Evolutionary conservation across 192 early-diverging fungal species (phyloP).

Genomic region (Coemansia sp.): DNA sequence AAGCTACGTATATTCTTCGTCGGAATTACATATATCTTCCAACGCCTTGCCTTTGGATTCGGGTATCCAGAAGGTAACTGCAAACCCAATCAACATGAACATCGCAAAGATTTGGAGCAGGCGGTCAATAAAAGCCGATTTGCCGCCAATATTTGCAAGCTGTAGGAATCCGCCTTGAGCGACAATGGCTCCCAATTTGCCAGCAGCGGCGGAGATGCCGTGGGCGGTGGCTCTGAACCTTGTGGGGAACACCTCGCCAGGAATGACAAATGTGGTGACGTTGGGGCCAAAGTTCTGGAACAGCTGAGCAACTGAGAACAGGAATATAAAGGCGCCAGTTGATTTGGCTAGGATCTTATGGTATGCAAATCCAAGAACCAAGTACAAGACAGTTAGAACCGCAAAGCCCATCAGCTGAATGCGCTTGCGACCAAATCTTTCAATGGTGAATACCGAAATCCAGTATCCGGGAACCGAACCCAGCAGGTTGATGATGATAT

Average conservation of each 20-base stretch:
- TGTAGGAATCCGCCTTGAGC: constrained; percentile 70
- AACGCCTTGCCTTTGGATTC: constrained; percentile 48
- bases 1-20: constrained; percentile 24
- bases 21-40: constrained; percentile 44
- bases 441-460: constrained; percentile 86
- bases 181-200: constrained; percentile 74
- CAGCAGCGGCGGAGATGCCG: constrained; percentile 77
- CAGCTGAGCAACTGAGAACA: constrained; percentile 65
- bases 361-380: constrained; percentile 70
- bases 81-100: constrained; percentile 71
- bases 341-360: constrained; percentile 60
- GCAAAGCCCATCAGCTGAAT: constrained; percentile 89
- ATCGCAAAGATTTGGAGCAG: constrained; percentile 69
- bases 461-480: constrained; percentile 94
- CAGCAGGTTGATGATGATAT: constrained; percentile 84
- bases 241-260: constrained; percentile 79
- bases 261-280: constrained; percentile 81
- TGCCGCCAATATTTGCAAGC: constrained; percentile 68
- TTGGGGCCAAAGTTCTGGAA: constrained; percentile 98
- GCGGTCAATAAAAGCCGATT: constrained; percentile 58
- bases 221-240: constrained; percentile 75
- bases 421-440: constrained; percentile 80
- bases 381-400: constrained; percentile 73
- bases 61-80: constrained; percentile 46
- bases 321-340: constrained; percentile 60